Base-by-base conservation (phyloP, 352 stramenopile species). In the Thalassiosira delicatula region DNA sequence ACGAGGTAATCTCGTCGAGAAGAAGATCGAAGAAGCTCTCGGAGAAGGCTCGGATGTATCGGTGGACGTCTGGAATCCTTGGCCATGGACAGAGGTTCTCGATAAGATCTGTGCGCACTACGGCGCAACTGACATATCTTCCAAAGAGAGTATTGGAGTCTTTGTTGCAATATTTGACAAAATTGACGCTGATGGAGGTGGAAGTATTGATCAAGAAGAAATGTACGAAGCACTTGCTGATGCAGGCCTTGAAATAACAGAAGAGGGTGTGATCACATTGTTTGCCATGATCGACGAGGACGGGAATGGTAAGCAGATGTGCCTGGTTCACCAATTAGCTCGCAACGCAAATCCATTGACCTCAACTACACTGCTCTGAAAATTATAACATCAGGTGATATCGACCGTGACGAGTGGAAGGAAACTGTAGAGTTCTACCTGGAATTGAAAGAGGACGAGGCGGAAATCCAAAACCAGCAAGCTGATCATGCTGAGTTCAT, bases 271-370 rank as follows among this genome's bases (percentile, higher is more conserved):
- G 8, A 40, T 27, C 33, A 66, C 73, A 11, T 35, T 81, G n/a
- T 33, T 81, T 65, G 59, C 33, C 19, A 77, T 81, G 54, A 77
- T 77, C 46, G 73, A 73, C 25, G 70, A 74, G 61, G 73, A 81
- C 37, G 63, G 73, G 32, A 74, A 70, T n/a, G 73, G 73, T 70
- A 40, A 70, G n/a, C 46, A 17, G 8, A 23, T 19, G 21, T 3
- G n/a, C n/a, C n/a, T n/a, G n/a, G n/a, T n/a, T n/a, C n/a, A n/a
- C n/a, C n/a, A n/a, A n/a, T n/a, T n/a, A n/a, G n/a, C n/a, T n/a
- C n/a, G n/a, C n/a, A n/a, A n/a, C n/a, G n/a, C n/a, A n/a, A n/a
- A n/a, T n/a, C n/a, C n/a, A n/a, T n/a, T n/a, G n/a, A n/a, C n/a
- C n/a, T n/a, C n/a, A n/a, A n/a, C n/a, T n/a, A n/a, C n/a, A n/a